Conservation (phyloP, 805 yeast genomes). For the Yamadazyma sp. region DNA sequence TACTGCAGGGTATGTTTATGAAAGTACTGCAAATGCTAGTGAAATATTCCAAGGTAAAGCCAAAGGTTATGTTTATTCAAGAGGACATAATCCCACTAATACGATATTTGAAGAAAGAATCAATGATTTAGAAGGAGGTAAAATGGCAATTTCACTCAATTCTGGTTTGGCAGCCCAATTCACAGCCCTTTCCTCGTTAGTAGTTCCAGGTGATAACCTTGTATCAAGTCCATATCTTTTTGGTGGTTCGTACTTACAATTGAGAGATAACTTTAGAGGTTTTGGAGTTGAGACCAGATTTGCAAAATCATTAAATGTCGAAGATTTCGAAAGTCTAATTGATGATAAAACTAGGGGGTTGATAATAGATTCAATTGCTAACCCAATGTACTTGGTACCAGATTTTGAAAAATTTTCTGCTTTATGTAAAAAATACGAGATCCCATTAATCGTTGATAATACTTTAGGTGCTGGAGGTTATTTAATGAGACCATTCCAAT, state of each 20-base stretch:
- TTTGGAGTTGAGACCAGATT: conserved; percentile 83
- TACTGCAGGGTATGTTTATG: conserved; percentile 82
- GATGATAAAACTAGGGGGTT: conserved; percentile 82
- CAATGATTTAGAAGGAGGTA: conserved; percentile 89
- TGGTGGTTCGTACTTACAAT: conserved; percentile 95
- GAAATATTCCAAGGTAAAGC: conserved; percentile 79
- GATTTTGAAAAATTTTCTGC: conserved; percentile 70
- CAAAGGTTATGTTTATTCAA: conserved; percentile 81
- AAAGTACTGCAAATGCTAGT: conserved; percentile 87
- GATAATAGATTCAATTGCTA: conserved; percentile 85
- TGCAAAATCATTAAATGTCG: conserved; percentile 74
- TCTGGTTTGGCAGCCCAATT: conserved; percentile 97
- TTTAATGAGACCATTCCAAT: conserved; percentile 77
- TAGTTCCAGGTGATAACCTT: conserved; percentile 85
- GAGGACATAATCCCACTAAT: conserved; percentile 89
- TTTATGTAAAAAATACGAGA: conserved; percentile 52
- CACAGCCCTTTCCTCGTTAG: conserved; percentile 74
- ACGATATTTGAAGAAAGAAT: conserved; percentile 89
- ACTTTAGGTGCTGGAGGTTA: conserved; percentile 88
- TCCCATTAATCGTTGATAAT: conserved; percentile 76
- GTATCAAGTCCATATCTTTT: conserved; percentile 82
- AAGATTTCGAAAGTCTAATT: conserved; percentile 41
- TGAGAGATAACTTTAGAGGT: conserved; percentile 85
- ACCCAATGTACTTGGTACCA: conserved; percentile 88
- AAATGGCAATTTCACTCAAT: conserved; percentile 81